Percentiles rank a stretch among this genome's conserved stretches.
phyloP scores from a whole-genome alignment of 2,329 filamentous ascomycete species.

The Hypoxylon sp. region DNA sequence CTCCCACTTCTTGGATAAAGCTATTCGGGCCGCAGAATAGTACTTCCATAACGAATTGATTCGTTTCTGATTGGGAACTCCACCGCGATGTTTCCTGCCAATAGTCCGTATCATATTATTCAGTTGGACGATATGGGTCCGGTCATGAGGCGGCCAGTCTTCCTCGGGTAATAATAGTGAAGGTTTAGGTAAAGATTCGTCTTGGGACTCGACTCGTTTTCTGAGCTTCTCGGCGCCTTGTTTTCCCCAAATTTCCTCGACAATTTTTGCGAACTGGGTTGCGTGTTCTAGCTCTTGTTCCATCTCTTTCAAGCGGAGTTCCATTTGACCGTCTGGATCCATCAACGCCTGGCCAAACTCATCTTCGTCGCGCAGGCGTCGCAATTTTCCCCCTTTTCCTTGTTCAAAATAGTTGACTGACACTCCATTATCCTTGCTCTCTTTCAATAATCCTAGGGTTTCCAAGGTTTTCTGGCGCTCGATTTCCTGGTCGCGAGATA shows the following conservation, averaged over 20 bases:
- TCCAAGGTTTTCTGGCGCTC: conserved; percentile 52
- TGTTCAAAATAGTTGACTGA: conserved; percentile 66
- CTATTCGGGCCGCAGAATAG: conserved; percentile 63
- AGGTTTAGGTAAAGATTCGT: conserved; percentile 29
- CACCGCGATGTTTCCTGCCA: conserved; percentile 40
- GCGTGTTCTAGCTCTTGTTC: conserved; percentile 56
- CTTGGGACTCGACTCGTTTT: conserved; percentile 47
- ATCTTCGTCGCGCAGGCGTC: conserved; percentile 58
- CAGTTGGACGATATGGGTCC: conserved; percentile 41
- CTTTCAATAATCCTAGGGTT: conserved; percentile 50
- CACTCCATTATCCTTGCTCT: conserved; percentile 39
- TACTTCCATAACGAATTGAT: conserved; percentile 60
- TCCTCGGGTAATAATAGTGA: conserved; percentile 36
- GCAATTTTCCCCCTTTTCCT: conserved; percentile 57
- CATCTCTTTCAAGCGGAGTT: conserved; percentile 57
- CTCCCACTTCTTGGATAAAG: conserved; percentile 63
- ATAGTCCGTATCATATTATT: conserved; percentile 50
- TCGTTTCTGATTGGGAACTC: conserved; percentile 34
- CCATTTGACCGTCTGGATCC: conserved; percentile 57
- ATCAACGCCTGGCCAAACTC: conserved; percentile 59
- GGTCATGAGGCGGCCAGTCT: conserved; percentile 38
- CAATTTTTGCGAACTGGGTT: conserved; percentile 46
- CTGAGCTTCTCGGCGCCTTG: conserved; percentile 51
- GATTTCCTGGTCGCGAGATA: conserved; percentile 46
- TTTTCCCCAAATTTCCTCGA: conserved; percentile 51